These are phyloP conservation scores for Phaeophleospora eucalypticola DNA, from an alignment of 2,329 filamentous ascomycete genomes.

Conservation along the genomic window DNA sequence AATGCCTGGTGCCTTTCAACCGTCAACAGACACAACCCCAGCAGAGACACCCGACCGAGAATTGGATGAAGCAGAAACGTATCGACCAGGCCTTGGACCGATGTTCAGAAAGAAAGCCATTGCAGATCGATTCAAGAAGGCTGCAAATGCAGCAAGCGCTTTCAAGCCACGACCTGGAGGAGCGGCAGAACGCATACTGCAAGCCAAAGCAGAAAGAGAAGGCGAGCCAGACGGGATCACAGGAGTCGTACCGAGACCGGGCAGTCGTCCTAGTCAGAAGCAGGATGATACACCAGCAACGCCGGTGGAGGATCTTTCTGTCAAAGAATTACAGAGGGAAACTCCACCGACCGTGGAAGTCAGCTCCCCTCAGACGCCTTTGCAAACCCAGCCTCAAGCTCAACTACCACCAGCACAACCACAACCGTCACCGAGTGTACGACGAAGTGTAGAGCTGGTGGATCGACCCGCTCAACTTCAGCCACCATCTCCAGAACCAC, in stretches of 20 bases:
- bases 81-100: constrained; percentile 75
- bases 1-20: constrained; percentile 13
- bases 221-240: constrained; percentile 82
- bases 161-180: constrained; percentile 89
- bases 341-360: constrained; percentile 23
- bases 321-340: constrained; percentile 5
- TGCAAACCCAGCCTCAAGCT: not conserved
- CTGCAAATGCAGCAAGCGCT: constrained; percentile 54
- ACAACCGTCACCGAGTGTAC: constrained; percentile 4
- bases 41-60: constrained; percentile 20
- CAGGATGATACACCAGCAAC: constrained; percentile 16
- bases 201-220: constrained; percentile 53
- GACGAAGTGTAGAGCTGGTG: constrained; percentile 22
- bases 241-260: constrained; percentile 76
- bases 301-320: constrained; percentile 3
- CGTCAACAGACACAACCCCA: constrained; percentile 10
- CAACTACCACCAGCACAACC: constrained; percentile 5
- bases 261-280: constrained; percentile 22
- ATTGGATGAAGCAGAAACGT: constrained; percentile 36
- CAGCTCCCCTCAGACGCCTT: constrained; percentile 29
- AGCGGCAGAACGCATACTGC: constrained; percentile 69
- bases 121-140: constrained; percentile 72
- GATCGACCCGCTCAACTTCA: constrained; percentile 17
- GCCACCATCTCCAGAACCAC: constrained; percentile 7
- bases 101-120: constrained; percentile 83